Conservation (phyloP, 768 basidiomycete genomes). For the Mycena crocata region DNA sequence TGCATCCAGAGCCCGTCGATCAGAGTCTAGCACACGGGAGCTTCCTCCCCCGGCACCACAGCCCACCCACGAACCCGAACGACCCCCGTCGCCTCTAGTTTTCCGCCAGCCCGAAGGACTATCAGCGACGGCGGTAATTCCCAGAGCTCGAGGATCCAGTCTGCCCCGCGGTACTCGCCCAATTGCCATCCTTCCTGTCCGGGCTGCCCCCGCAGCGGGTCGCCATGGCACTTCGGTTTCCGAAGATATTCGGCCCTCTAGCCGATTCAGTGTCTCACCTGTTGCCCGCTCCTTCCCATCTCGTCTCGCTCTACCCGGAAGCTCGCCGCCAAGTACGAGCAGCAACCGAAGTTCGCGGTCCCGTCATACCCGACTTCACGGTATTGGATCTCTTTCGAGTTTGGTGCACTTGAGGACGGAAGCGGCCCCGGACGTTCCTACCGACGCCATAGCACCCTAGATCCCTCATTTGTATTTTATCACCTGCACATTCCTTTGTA, state of each 20-base stretch:
- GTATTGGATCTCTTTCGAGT: conserved; percentile 12
- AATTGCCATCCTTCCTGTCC: neutral
- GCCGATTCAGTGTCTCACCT: conserved; percentile 33
- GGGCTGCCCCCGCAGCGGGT: neutral
- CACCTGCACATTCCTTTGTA: conserved; percentile 10
- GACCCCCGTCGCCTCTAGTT: neutral
- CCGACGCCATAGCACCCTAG: neutral
- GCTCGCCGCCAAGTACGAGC: conserved; percentile 3
- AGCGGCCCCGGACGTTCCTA: conserved; percentile 8
- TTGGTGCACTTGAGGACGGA: conserved; percentile 14
- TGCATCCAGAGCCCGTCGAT: neutral
- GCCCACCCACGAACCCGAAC: neutral
- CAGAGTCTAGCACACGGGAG: neutral
- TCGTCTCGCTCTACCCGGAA: conserved; percentile 9
- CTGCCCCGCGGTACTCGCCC: conserved; percentile 3
- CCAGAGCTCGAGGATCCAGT: conserved; percentile 24
- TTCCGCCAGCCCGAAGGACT: conserved; percentile 5
- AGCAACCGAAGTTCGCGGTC: neutral
- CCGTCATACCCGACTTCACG: neutral
- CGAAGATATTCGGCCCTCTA: conserved; percentile 21
- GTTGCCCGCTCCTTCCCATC: conserved; percentile 23
- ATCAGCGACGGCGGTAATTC: neutral
- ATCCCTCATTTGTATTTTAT: conserved; percentile 14
- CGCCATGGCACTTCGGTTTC: conserved; percentile 20
- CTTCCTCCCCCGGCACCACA: neutral